A percentile compares a stretch with the other conserved stretches of the same genome.
phyloP scores from a whole-genome alignment of 305 asterid species.

The Fraxinus greggii region DNA sequence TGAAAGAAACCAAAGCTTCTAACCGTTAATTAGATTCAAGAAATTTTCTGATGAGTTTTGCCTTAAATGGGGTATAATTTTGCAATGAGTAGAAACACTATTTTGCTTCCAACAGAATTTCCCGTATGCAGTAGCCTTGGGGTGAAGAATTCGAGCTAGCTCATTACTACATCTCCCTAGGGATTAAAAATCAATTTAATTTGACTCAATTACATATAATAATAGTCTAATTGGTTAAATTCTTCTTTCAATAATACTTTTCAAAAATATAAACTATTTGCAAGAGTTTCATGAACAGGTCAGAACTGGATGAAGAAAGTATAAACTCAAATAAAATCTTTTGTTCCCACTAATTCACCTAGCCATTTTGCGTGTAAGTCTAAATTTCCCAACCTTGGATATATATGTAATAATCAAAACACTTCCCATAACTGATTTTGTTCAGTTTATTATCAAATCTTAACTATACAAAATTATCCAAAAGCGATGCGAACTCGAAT shows the following conservation, averaged over 20 bases:
- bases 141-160: slow-evolving; percentile 27
- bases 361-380: slow-evolving; percentile 9
- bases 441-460: background rate
- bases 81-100: slow-evolving; percentile 24
- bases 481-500: background rate
- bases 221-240: background rate
- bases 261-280: background rate
- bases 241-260: background rate
- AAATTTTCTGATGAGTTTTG: slow-evolving; percentile 20
- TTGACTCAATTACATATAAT: background rate
- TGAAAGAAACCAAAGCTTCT: slow-evolving; percentile 28
- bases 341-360: background rate
- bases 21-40: no score
- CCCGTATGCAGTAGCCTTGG: slow-evolving; percentile 23
- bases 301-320: background rate
- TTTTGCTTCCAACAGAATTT: slow-evolving; percentile 24
- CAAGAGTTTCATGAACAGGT: slow-evolving; percentile 22
- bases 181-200: slow-evolving; percentile 22
- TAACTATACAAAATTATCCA: background rate
- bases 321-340: background rate
- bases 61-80: slow-evolving; percentile 26
- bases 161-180: slow-evolving; percentile 15
- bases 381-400: slow-evolving; percentile 1
- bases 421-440: background rate
- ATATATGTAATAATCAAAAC: background rate